phyloP scores from a whole-genome alignment of 345 rosid species.

The Eucalyptus leucophloia region DNA sequence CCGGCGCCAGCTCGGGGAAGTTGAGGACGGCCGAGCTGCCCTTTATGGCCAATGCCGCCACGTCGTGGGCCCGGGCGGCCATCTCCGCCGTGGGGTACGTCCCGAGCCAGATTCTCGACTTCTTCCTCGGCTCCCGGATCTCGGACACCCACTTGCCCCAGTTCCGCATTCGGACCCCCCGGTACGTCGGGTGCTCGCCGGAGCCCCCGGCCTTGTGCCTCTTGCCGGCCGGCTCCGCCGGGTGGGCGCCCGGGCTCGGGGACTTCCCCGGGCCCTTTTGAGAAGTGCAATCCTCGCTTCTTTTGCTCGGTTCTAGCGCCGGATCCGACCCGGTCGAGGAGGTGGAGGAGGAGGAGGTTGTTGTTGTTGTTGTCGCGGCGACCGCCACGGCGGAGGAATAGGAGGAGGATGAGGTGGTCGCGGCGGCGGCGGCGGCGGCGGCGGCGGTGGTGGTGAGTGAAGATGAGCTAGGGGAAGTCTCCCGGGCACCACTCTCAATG shows the following conservation, averaged over 20 bases:
- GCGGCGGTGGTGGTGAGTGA: not conserved
- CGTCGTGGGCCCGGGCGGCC: conserved; percentile 97
- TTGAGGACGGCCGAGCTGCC: conserved; percentile 64
- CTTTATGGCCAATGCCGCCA: conserved; percentile 69
- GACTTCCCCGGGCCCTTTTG: not conserved
- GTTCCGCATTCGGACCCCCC: conserved; percentile 80
- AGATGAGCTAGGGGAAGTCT: not conserved
- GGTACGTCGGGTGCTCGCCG: conserved; percentile 33
- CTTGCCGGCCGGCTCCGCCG: not conserved
- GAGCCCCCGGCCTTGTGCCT: not conserved
- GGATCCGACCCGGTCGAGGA: not conserved
- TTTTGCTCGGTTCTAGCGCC: not conserved
- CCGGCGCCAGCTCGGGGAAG: conserved; percentile 49
- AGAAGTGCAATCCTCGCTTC: not conserved
- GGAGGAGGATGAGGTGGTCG: not conserved
- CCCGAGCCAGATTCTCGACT: conserved; percentile 92
- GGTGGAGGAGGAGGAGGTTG: not conserved
- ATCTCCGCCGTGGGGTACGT: conserved; percentile 74
- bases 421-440: not conserved
- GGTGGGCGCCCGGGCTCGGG: not conserved
- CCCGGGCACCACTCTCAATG: conserved; percentile 13
- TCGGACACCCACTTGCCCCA: conserved; percentile 99
- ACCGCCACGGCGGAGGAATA: conserved; percentile 35
- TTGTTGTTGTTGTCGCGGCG: not conserved
- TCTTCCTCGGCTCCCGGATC: conserved; percentile 80